Evolutionary conservation across 164 flowering plant species (phyloP), one percentile per base, ranked within the genome.

Genomic region (Pachysandra terminalis): DNA sequence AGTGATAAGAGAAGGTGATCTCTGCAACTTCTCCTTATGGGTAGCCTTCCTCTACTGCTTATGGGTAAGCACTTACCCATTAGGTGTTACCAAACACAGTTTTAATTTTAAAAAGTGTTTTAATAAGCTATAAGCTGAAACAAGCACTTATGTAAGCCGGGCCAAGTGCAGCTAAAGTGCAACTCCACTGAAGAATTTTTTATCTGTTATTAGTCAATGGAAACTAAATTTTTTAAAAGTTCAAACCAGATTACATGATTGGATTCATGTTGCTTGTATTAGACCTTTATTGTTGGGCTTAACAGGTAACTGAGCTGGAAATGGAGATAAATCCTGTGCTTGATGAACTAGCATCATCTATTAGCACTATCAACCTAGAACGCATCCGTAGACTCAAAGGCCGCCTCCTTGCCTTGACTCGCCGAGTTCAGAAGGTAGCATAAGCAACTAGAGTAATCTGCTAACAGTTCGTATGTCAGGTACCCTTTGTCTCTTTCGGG

Each of bases 321-420:
- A 67, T 82, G 86, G 97, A 95, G 80, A 82, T 95, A 62, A 78
- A 90, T 78, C 99, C 99, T 4, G 91, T 92, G 59, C 80, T 92
- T 5, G 99, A 95, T 78, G 97, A 90, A 74, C 72, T 95, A 66
- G 86, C 96, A 19, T 76, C 93, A 71, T 83, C 92, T 49, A 87
- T 95, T 59, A 92, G 82, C 81, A 95, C 97, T 68, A 84, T 86
- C 56, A 92, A 92, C 74, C 86, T 95, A 19, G 99, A 95, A 78
- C 94, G 81, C 51, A 96, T 89, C 22, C 96, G 99, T 40, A 85
- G 94, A 78, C 81, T 89, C 68, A 95, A 95, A 83, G 97, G 98
- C n/a, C 82, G 83, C 70, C 97, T 92, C 49, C 93, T 95, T 69
- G 84, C 90, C 5, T 79, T 95, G 85, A 92, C 97, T 69, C 97